Conservation (phyloP, 331 rosid genomes). For the Pyracantha coccinea region DNA sequence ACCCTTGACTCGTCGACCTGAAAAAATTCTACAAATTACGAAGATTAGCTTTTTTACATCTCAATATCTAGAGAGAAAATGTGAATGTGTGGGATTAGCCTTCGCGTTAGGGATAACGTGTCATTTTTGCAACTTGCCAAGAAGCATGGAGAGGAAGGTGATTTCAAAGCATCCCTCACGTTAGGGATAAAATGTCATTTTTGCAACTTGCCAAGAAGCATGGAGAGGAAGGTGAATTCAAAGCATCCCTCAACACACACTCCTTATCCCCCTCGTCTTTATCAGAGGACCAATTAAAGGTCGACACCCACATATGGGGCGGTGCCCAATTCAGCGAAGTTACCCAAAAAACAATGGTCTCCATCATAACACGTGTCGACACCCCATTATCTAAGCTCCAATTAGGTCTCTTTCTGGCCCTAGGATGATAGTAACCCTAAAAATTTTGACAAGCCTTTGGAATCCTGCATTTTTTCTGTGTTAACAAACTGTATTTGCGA, state of each 20-base stretch:
- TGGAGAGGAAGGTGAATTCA: not conserved
- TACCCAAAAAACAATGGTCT: not conserved
- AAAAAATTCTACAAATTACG: too few species aligned
- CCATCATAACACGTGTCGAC: constrained; percentile 30
- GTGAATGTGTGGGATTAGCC: not conserved
- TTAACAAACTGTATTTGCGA: too few species aligned
- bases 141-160: not conserved
- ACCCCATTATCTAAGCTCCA: constrained; percentile 33
- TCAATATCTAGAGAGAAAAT: too few species aligned
- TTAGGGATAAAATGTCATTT: constrained; percentile 2
- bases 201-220: constrained; percentile 23
- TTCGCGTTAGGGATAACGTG: not conserved
- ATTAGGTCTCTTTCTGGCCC: constrained; percentile 17
- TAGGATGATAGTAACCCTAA: constrained; percentile 20
- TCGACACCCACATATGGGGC: not conserved
- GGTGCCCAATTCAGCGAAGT: not conserved
- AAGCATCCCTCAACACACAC: constrained; percentile 29
- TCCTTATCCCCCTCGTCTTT: constrained; percentile 20
- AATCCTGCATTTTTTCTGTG: too few species aligned
- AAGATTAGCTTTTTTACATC: too few species aligned
- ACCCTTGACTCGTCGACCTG: too few species aligned
- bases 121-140: not conserved
- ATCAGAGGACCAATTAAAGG: not conserved
- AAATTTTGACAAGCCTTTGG: not conserved
- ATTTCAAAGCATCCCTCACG: not conserved